These are phyloP conservation scores for Paecilomyces dactylethromorphus DNA, from an alignment of 2,329 filamentous ascomycete species.

Conservation along the genomic window DNA sequence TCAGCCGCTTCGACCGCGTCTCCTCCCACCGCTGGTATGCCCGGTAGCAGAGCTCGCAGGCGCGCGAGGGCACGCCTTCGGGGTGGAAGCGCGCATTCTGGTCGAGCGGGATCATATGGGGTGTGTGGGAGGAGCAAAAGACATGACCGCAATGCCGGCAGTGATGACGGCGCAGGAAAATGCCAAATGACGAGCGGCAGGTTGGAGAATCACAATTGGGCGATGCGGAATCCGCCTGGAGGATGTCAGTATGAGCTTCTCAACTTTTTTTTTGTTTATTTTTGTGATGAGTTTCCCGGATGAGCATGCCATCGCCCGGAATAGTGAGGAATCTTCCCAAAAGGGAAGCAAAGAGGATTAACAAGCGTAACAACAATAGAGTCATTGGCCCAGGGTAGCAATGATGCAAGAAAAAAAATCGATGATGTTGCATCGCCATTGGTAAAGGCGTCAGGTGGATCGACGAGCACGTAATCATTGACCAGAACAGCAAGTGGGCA, in stretches of 20 bases:
- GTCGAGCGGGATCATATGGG: slow-evolving; percentile 53
- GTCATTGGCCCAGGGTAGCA: background rate
- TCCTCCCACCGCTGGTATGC: slow-evolving; percentile 54
- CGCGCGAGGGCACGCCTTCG: slow-evolving; percentile 47
- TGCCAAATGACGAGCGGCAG: slow-evolving; percentile 53
- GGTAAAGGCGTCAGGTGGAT: background rate
- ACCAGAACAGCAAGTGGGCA: background rate
- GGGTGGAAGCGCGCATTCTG: slow-evolving; percentile 60
- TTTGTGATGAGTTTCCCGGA: no score
- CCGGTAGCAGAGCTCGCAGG: slow-evolving; percentile 56
- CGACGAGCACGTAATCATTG: background rate
- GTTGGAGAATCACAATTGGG: slow-evolving; percentile 51
- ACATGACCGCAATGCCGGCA: slow-evolving; percentile 62
- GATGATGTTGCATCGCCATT: background rate
- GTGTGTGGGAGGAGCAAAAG: slow-evolving; percentile 56
- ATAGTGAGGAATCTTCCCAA: background rate
- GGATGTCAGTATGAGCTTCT: background rate
- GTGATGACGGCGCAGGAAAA: slow-evolving; percentile 59
- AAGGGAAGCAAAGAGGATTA: background rate
- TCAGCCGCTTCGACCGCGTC: slow-evolving; percentile 41
- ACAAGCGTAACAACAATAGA: background rate
- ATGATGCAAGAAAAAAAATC: background rate
- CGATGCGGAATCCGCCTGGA: slow-evolving; percentile 52
- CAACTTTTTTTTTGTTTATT: background rate
- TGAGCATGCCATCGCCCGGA: background rate